These are phyloP conservation scores for Hypoxylon fuscum DNA, from an alignment of 495 filamentous ascomycete species.

Conservation along the genomic window DNA sequence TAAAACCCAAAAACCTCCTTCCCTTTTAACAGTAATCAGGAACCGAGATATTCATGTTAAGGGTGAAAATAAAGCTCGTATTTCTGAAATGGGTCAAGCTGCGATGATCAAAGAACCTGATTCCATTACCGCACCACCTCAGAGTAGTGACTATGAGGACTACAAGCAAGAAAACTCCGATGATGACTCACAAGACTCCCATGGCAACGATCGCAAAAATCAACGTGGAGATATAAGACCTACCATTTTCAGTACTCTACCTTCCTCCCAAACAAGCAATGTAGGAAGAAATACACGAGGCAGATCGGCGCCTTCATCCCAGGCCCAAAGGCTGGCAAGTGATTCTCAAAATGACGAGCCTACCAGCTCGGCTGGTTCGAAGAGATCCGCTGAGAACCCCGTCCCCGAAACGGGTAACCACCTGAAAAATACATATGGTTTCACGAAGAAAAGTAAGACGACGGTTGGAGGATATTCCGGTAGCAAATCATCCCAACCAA, in stretches of 20 bases:
- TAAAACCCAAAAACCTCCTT: constrained; percentile 1
- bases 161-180: background rate
- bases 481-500: constrained; percentile 21
- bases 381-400: constrained; percentile 33
- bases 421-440: constrained; percentile 10
- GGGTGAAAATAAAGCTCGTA: background rate
- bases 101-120: constrained; percentile 19
- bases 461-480: constrained; percentile 13
- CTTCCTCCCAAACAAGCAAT: constrained; percentile 4
- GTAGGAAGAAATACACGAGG: constrained; percentile 4
- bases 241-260: constrained; percentile 25
- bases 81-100: constrained; percentile 5
- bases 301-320: background rate
- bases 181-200: constrained; percentile 22
- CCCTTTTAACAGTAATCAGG: constrained; percentile 21
- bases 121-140: constrained; percentile 36
- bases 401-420: constrained; percentile 10
- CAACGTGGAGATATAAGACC: constrained; percentile 30
- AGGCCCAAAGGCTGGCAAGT: background rate
- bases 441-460: constrained; percentile 3
- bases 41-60: constrained; percentile 7
- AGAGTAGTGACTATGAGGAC: constrained; percentile 39
- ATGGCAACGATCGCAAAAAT: constrained; percentile 21
- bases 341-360: constrained; percentile 15
- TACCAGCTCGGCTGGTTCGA: constrained; percentile 38